phyloP scores from a whole-genome alignment of 495 filamentous ascomycete genomes.

The Thermochaetoides thermophila region DNA sequence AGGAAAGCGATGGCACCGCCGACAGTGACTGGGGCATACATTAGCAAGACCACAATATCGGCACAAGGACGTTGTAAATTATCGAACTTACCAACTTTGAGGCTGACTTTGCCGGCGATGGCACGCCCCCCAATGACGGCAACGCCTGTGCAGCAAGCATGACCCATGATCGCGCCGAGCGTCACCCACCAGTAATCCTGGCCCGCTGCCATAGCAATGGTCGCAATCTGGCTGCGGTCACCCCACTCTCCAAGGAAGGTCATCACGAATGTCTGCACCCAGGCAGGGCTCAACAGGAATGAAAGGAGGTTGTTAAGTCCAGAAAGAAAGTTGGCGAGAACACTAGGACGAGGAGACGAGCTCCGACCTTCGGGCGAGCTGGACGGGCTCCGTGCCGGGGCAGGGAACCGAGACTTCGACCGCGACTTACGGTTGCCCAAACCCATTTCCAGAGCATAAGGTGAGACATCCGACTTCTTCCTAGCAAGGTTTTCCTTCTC shows the following conservation, averaged over 20 bases:
- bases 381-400: slow-evolving; percentile 44
- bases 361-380: slow-evolving; percentile 38
- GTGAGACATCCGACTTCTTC: slow-evolving; percentile 44
- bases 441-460: slow-evolving; percentile 52
- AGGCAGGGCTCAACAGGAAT: slow-evolving; percentile 79
- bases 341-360: slow-evolving; percentile 23
- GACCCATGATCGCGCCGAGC: slow-evolving; percentile 72
- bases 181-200: slow-evolving; percentile 99
- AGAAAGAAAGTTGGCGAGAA: slow-evolving; percentile 19
- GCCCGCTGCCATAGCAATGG: slow-evolving; percentile 96
- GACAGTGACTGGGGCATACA: slow-evolving; percentile 61
- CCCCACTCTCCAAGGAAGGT: slow-evolving; percentile 98
- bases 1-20: slow-evolving; percentile 89
- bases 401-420: slow-evolving; percentile 44
- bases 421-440: slow-evolving; percentile 39
- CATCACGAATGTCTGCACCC: slow-evolving; percentile 99
- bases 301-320: slow-evolving; percentile 80
- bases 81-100: slow-evolving; percentile 80
- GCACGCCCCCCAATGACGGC: slow-evolving; percentile 90
- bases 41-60: slow-evolving; percentile 6
- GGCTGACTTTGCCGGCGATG: slow-evolving; percentile 84
- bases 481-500: slow-evolving; percentile 70
- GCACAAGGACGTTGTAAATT: background rate
- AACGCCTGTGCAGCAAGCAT: slow-evolving; percentile 76
- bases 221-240: slow-evolving; percentile 93